Percentiles rank a stretch among this genome's conserved stretches.
These are phyloP conservation scores for Aspergillus sp. DNA, from an alignment of 2,329 filamentous ascomycete species.

Conservation along the genomic window DNA sequence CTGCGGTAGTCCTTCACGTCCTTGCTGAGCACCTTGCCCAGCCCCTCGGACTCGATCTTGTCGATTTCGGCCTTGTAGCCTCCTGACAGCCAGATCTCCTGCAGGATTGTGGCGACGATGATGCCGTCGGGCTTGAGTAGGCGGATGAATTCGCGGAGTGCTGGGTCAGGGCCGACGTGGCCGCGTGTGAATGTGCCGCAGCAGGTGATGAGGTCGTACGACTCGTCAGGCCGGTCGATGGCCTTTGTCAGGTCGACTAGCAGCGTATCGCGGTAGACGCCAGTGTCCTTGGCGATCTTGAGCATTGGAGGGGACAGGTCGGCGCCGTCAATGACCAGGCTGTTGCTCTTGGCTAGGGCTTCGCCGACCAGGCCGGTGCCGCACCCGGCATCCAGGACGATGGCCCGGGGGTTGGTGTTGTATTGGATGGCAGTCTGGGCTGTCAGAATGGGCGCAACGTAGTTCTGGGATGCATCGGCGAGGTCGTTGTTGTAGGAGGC, in stretches of 20 bases:
- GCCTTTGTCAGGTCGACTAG: constrained; percentile 49
- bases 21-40: constrained; percentile 33
- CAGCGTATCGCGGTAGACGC: constrained; percentile 48
- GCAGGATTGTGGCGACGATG: constrained; percentile 53
- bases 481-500: constrained; percentile 46
- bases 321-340: constrained; percentile 52
- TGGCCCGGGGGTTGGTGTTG: constrained; percentile 19
- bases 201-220: constrained; percentile 54
- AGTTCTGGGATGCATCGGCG: constrained; percentile 35
- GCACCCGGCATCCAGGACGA: constrained; percentile 57
- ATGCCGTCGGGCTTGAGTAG: constrained; percentile 49
- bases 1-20: constrained; percentile 32
- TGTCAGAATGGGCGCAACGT: constrained; percentile 43
- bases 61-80: constrained; percentile 51
- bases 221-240: constrained; percentile 40
- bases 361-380: constrained; percentile 56
- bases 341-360: constrained; percentile 44
- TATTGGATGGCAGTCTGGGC: constrained; percentile 33
- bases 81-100: constrained; percentile 50
- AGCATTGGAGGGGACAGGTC: constrained; percentile 57
- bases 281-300: constrained; percentile 49
- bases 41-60: constrained; percentile 32
- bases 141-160: constrained; percentile 52
- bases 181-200: constrained; percentile 57
- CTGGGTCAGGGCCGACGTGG: constrained; percentile 52